phyloP scores from a whole-genome alignment of 208 protist species.

The Porcisia hertigi region DNA sequence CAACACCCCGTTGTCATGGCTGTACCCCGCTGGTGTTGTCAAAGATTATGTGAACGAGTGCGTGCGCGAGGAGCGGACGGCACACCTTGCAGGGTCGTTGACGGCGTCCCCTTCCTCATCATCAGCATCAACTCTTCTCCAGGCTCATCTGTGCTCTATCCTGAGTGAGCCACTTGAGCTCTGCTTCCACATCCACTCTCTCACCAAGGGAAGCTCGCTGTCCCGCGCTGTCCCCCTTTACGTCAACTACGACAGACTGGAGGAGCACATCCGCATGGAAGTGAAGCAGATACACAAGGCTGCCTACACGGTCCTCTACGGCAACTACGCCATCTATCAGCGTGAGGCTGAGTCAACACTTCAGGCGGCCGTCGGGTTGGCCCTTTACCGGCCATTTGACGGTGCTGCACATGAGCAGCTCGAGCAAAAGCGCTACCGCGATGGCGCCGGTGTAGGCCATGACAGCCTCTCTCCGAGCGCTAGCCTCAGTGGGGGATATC shows the following conservation, averaged over 20 bases:
- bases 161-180: conserved; percentile 42
- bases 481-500: neutral
- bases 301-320: conserved; percentile 52
- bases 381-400: conserved; percentile 50
- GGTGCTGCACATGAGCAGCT: conserved; percentile 29
- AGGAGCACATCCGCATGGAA: conserved; percentile 48
- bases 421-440: conserved; percentile 12
- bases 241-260: conserved; percentile 39
- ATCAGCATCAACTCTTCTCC: conserved; percentile 2
- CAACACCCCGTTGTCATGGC: conserved; percentile 52
- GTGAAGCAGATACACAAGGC: conserved; percentile 54
- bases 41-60: conserved; percentile 64
- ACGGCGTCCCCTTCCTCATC: neutral
- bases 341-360: conserved; percentile 33
- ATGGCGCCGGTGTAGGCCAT: neutral
- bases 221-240: conserved; percentile 36
- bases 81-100: conserved; percentile 9
- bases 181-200: conserved; percentile 41
- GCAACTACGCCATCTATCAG: conserved; percentile 43
- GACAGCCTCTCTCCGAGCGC: neutral
- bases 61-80: conserved; percentile 12
- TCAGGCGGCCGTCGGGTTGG: conserved; percentile 32
- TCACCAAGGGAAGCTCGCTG: conserved; percentile 33
- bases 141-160: conserved; percentile 22
- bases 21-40: conserved; percentile 64